A percentile compares a stretch with the other conserved stretches of the same genome.
These are phyloP conservation scores for Trichoderma cornu-damae DNA, from an alignment of 2,329 filamentous ascomycete species.

Conservation along the genomic window DNA sequence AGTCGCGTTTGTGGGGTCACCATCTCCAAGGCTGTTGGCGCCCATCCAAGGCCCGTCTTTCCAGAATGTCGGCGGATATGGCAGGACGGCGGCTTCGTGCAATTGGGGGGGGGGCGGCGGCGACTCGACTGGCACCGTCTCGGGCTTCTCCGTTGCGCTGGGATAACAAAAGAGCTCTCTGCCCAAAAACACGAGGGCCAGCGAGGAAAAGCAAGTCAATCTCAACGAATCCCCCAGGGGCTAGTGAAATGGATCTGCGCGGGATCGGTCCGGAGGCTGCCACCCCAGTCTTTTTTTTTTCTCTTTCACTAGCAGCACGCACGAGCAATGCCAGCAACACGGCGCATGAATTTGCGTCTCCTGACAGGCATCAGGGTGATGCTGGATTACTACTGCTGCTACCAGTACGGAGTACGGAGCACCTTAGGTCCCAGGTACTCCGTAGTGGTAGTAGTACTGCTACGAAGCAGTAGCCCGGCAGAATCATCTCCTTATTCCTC, in stretches of 20 bases:
- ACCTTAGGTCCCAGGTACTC: too few relatives aligned
- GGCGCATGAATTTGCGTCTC: slow-evolving; percentile 3
- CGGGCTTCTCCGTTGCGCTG: not conserved
- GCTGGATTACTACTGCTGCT: not conserved
- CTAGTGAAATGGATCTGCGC: slow-evolving; percentile 17
- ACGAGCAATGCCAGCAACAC: slow-evolving; percentile 4
- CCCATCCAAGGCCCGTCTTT: too few relatives aligned
- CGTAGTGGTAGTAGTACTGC: too few relatives aligned
- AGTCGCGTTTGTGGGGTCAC: not conserved
- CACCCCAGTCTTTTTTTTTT: too few relatives aligned
- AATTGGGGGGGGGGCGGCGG: too few relatives aligned
- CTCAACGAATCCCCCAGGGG: not conserved
- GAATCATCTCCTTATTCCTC: too few relatives aligned
- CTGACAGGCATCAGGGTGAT: slow-evolving; percentile 8
- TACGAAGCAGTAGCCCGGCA: too few relatives aligned
- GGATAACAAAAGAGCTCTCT: not conserved
- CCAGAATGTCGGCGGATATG: not conserved
- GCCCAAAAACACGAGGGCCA: not conserved
- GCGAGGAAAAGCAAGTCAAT: not conserved
- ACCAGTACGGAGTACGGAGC: too few relatives aligned
- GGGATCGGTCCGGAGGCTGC: slow-evolving; percentile 14
- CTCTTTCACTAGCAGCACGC: not conserved
- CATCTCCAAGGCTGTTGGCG: not conserved
- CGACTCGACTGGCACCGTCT: not conserved
- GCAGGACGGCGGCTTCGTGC: not conserved